Percentiles rank a stretch among this genome's conserved stretches.
These are phyloP conservation scores for Ogataea allantospora DNA, from an alignment of 805 yeast genomes.

Conservation along the genomic window DNA sequence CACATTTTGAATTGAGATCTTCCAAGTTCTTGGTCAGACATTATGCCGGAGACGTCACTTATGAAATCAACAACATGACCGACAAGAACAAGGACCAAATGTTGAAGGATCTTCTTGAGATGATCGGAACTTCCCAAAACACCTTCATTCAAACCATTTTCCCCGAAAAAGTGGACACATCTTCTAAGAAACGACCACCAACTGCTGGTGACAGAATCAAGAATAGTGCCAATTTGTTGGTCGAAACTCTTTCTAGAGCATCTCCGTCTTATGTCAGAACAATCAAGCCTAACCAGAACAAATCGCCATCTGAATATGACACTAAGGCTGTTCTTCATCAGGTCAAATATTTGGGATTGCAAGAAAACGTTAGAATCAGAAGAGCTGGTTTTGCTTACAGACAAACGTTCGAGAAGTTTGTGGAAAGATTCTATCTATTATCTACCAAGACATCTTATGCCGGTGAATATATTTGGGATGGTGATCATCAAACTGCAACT, in stretches of 20 bases:
- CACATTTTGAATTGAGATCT: slow-evolving; percentile 86
- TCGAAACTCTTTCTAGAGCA: slow-evolving; percentile 85
- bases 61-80: slow-evolving; percentile 86
- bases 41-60: slow-evolving; percentile 98
- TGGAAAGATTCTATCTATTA: slow-evolving; percentile 85
- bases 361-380: slow-evolving; percentile 95
- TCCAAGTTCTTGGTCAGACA: slow-evolving; percentile 88
- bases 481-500: slow-evolving; percentile 53
- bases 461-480: slow-evolving; percentile 60
- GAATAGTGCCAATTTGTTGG: slow-evolving; percentile 83
- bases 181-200: slow-evolving; percentile 79
- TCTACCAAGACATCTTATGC: slow-evolving; percentile 93
- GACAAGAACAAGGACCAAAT: slow-evolving; percentile 96
- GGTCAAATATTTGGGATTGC: slow-evolving; percentile 90
- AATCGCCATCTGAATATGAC: slow-evolving; percentile 87
- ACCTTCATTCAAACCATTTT: slow-evolving; percentile 57
- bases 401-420: slow-evolving; percentile 94
- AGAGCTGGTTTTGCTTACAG: slow-evolving; percentile 99
- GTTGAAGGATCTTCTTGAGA: slow-evolving; percentile 80
- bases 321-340: slow-evolving; percentile 90
- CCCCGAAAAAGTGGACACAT: slow-evolving; percentile 63
- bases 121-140: slow-evolving; percentile 71
- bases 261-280: slow-evolving; percentile 96
- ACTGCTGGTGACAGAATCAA: slow-evolving; percentile 96
- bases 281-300: slow-evolving; percentile 93